Conservation (phyloP, 2,329 filamentous ascomycete genomes). For the Fusarium torreyae region DNA sequence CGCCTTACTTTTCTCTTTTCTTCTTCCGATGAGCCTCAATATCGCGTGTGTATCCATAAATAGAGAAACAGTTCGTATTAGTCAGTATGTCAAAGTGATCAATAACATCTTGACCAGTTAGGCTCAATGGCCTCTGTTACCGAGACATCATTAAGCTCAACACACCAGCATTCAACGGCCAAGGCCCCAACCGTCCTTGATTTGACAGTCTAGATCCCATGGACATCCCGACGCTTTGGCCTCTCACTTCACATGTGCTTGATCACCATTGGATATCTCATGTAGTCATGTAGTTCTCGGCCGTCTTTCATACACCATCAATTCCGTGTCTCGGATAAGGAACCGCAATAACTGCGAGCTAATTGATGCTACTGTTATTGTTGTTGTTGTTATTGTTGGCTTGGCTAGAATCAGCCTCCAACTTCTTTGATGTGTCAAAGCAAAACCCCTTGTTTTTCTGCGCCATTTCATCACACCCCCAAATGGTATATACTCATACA, state of each 20-base stretch:
- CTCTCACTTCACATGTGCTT: neutral
- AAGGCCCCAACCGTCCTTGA: too few relatives aligned
- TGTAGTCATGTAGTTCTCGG: neutral
- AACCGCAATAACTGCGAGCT: neutral
- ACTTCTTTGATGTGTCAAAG: slow-evolving; percentile 28
- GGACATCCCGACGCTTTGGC: neutral
- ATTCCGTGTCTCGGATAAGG: neutral
- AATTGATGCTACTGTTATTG: slow-evolving; percentile 20
- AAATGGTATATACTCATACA: slow-evolving; percentile 47
- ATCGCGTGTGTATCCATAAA: neutral
- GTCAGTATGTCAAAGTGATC: too few relatives aligned
- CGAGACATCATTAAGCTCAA: too few relatives aligned
- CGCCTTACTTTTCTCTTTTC: neutral
- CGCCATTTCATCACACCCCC: slow-evolving; percentile 35
- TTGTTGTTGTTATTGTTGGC: neutral
- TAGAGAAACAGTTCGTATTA: too few relatives aligned
- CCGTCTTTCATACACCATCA: neutral
- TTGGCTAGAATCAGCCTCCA: slow-evolving; percentile 22
- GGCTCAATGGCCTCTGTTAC: too few relatives aligned
- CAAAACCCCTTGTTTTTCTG: slow-evolving; percentile 40
- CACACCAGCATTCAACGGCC: too few relatives aligned
- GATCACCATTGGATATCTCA: neutral
- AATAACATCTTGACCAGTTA: too few relatives aligned
- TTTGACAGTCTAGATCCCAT: neutral
- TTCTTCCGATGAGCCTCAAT: slow-evolving; percentile 29